Percentiles rank a stretch among this genome's conserved stretches.
Evolutionary conservation across 345 rosid genomes (phyloP).

Genomic region (Populus tremula): DNA sequence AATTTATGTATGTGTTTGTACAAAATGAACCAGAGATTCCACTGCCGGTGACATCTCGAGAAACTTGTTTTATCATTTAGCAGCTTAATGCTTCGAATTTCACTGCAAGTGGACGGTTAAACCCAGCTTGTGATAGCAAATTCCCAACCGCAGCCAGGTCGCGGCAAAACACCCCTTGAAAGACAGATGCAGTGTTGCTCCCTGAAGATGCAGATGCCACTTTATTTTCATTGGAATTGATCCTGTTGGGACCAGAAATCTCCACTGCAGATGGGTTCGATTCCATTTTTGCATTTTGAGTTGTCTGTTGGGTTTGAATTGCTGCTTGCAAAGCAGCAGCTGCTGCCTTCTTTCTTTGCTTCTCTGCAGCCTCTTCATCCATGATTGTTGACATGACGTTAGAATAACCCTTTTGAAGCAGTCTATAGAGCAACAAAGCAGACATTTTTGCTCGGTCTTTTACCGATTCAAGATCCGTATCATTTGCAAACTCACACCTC

Average conservation of each 20-base stretch:
- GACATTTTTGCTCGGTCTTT: constrained; percentile 78
- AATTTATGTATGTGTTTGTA: constrained; percentile 27
- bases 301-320: constrained; percentile 42
- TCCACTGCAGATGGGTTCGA: constrained; percentile 13
- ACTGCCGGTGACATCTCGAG: constrained; percentile 38
- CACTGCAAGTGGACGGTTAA: constrained; percentile 70
- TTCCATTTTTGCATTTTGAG: constrained; percentile 29
- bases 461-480: constrained; percentile 62
- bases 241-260: constrained; percentile 19
- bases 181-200: constrained; percentile 38
- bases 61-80: constrained; percentile 31
- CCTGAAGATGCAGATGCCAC: constrained; percentile 20
- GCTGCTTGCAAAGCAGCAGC: constrained; percentile 39
- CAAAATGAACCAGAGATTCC: constrained; percentile 37
- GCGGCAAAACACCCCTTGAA: constrained; percentile 90
- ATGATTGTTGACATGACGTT: constrained; percentile 51
- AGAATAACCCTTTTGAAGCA: constrained; percentile 78
- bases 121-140: constrained; percentile 69
- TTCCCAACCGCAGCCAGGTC: constrained; percentile 78
- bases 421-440: constrained; percentile 70
- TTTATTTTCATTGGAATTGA: constrained; percentile 20
- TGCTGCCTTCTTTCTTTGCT: constrained; percentile 51
- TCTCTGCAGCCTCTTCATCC: constrained; percentile 68
- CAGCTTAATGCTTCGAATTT: constrained; percentile 87
- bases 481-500: constrained; percentile 71